Evolutionary conservation across 2,329 filamentous ascomycete species (phyloP).

Genomic region (Calycina herbarum): DNA sequence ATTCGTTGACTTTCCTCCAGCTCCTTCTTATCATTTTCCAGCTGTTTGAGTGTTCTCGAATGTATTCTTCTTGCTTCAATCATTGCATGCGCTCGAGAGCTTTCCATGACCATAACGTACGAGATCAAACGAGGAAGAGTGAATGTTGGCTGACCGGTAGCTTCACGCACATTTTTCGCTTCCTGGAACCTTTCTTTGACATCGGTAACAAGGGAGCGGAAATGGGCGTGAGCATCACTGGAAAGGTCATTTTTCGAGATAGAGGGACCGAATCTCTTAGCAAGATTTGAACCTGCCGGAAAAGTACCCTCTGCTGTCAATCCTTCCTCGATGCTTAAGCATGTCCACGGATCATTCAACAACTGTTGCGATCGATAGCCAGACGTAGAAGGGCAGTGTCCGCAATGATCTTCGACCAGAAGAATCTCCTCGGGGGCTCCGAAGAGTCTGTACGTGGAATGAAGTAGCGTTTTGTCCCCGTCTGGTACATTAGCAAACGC

Average conservation of each 20-base stretch:
- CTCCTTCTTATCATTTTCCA: neutral
- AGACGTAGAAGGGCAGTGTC: no score
- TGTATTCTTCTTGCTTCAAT: neutral
- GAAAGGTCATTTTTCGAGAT: neutral
- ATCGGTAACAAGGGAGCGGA: no score
- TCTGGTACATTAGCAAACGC: no score
- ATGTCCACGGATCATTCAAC: neutral
- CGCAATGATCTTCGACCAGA: neutral
- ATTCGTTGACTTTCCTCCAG: no score
- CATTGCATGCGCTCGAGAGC: neutral
- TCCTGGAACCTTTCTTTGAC: no score
- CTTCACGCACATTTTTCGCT: no score
- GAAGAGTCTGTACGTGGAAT: no score
- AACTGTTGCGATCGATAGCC: neutral
- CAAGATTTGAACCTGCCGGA: neutral
- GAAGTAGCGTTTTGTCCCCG: no score
- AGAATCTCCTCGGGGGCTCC: neutral
- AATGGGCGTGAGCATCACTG: neutral
- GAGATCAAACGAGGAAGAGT: neutral
- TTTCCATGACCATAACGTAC: neutral
- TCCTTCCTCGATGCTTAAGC: neutral
- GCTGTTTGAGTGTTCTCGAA: neutral
- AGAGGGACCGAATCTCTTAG: neutral
- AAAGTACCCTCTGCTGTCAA: neutral
- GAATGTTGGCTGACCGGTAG: no score